Conservation (phyloP, 2,329 filamentous ascomycete species). For the Sporothrix luriei region DNA sequence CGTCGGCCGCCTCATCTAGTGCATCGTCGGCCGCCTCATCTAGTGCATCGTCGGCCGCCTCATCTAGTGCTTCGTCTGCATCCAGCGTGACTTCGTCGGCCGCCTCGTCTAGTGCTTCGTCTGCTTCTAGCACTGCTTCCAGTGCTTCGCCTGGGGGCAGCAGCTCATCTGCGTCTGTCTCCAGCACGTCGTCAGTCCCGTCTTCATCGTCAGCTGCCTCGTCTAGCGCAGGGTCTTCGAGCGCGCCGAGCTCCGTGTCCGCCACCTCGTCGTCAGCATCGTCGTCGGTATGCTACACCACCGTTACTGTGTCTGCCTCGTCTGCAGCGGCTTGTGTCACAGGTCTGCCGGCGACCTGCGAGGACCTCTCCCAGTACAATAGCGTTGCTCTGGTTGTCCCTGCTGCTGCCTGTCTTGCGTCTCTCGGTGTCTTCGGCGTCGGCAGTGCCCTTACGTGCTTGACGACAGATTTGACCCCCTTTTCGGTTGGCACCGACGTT, state of each 20-base stretch:
- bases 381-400: neutral
- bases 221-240: neutral
- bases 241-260: neutral
- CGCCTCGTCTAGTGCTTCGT: no score
- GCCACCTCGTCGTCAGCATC: neutral
- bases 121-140: neutral
- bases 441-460: constrained; percentile 23
- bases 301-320: constrained; percentile 17
- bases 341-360: constrained; percentile 27
- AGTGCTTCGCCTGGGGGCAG: neutral
- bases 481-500: constrained; percentile 16
- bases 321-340: constrained; percentile 27
- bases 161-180: neutral
- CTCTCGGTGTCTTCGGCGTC: constrained; percentile 12
- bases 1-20: no score
- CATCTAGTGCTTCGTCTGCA: neutral
- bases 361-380: neutral
- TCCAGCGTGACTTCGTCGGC: no score
- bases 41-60: neutral
- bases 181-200: neutral
- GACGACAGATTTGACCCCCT: neutral
- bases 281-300: constrained; percentile 28
- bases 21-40: no score
- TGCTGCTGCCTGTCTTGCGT: neutral
- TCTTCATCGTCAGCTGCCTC: constrained; percentile 11